Conservation (phyloP, 177 flowering plant genomes). For the Vitis hybrid region DNA sequence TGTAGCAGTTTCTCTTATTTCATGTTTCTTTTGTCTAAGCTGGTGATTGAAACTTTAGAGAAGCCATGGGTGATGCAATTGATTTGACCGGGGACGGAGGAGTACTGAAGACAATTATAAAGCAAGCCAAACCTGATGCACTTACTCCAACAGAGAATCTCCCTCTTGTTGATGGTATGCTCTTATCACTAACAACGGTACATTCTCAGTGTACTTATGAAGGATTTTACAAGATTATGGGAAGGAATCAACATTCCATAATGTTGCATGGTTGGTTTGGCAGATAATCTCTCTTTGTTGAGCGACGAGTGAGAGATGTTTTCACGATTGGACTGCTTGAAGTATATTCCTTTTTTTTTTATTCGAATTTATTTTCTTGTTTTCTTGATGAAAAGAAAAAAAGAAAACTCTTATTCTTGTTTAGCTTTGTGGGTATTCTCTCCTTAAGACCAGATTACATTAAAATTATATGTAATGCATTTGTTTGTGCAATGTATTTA, state of each 20-base stretch:
- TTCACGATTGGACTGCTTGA: neutral
- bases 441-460: too few relatives aligned
- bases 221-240: neutral
- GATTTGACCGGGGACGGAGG: constrained; percentile 92
- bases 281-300: neutral
- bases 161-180: constrained; percentile 84
- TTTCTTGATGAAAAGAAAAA: too few relatives aligned
- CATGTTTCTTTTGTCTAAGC: neutral
- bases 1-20: neutral
- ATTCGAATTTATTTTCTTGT: too few relatives aligned
- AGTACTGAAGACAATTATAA: constrained; percentile 64
- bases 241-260: neutral
- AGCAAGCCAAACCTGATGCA: constrained; percentile 67
- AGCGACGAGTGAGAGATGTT: neutral
- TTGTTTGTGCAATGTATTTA: too few relatives aligned
- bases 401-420: too few relatives aligned
- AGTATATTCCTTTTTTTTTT: too few relatives aligned
- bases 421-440: too few relatives aligned
- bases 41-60: constrained; percentile 10
- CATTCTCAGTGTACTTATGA: too few relatives aligned
- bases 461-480: too few relatives aligned
- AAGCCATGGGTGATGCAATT: constrained; percentile 58
- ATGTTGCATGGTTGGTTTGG: neutral
- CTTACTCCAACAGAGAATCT: constrained; percentile 65
- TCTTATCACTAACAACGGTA: too few relatives aligned